A percentile compares a stretch with the other conserved stretches of the same genome.
phyloP scores from a whole-genome alignment of 352 stramenopile genomes.

The Peronosclerospora sorghi region DNA sequence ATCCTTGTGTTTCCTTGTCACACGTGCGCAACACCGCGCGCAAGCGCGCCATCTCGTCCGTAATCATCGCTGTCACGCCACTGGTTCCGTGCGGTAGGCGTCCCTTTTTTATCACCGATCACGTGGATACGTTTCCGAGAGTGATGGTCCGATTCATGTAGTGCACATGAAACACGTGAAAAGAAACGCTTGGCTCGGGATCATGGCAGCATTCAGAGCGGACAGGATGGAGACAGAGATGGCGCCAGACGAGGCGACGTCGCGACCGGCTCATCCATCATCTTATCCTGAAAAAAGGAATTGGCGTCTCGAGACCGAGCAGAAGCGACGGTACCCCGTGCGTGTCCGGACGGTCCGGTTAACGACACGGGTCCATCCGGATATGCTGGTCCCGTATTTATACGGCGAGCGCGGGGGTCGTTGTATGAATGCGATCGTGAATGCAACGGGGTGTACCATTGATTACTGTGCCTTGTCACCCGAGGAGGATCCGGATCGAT shows the following conservation, averaged over 20 bases:
- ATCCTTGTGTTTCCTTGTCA: slow-evolving; percentile 40
- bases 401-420: slow-evolving; percentile 41
- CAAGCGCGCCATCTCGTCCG: slow-evolving; percentile 28
- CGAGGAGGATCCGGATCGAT: slow-evolving; percentile 26
- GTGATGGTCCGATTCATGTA: slow-evolving; percentile 9
- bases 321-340: not conserved
- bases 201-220: slow-evolving; percentile 11
- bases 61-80: too few relatives aligned
- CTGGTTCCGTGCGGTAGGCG: too few relatives aligned
- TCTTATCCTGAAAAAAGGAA: not conserved
- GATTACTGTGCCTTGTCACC: slow-evolving; percentile 57
- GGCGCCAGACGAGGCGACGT: not conserved
- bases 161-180: slow-evolving; percentile 2
- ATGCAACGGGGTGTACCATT: slow-evolving; percentile 36
- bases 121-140: too few relatives aligned
- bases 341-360: slow-evolving; percentile 52
- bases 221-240: slow-evolving; percentile 6
- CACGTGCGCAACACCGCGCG: slow-evolving; percentile 24
- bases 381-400: slow-evolving; percentile 46
- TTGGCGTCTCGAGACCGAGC: not conserved
- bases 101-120: too few relatives aligned
- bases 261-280: not conserved
- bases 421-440: slow-evolving; percentile 40
- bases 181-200: slow-evolving; percentile 8
- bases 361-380: slow-evolving; percentile 35